A percentile compares a stretch with the other conserved stretches of the same genome.
These are phyloP conservation scores for Phaeosphaeriaceae sp. DNA, from an alignment of 2,329 filamentous ascomycete genomes.

Conservation along the genomic window DNA sequence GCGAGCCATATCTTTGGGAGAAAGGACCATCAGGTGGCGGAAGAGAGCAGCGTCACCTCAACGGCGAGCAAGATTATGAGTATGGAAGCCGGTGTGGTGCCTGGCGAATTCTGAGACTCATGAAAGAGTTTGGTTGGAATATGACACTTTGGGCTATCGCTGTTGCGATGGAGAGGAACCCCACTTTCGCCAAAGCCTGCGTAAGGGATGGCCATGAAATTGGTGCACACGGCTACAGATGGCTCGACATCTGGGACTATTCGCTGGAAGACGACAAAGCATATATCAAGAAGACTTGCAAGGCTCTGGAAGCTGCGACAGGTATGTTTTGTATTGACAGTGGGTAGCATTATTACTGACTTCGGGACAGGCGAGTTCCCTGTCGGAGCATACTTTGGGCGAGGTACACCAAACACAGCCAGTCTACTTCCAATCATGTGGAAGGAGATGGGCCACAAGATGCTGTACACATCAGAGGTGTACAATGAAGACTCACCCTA, in stretches of 20 bases:
- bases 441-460: constrained; percentile 59
- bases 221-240: constrained; percentile 58
- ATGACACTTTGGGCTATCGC: constrained; percentile 61
- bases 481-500: constrained; percentile 65
- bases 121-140: constrained; percentile 58
- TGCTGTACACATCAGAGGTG: constrained; percentile 59
- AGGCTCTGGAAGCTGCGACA: constrained; percentile 49
- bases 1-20: constrained; percentile 44
- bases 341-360: neutral
- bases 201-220: constrained; percentile 60
- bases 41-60: constrained; percentile 52
- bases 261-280: constrained; percentile 56
- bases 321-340: neutral
- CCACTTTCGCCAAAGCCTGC: constrained; percentile 54
- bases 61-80: constrained; percentile 60
- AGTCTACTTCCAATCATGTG: constrained; percentile 60
- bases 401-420: constrained; percentile 56
- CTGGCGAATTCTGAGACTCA: constrained; percentile 59
- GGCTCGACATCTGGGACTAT: constrained; percentile 59
- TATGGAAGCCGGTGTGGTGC: constrained; percentile 59
- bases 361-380: constrained; percentile 47
- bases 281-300: constrained; percentile 55
- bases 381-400: constrained; percentile 59
- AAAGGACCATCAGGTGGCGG: constrained; percentile 43
- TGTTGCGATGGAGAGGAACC: constrained; percentile 57